A percentile compares a stretch with the other conserved stretches of the same genome.
Conservation (phyloP, 768 basidiomycete genomes). For the Artomyces pyxidatus region DNA sequence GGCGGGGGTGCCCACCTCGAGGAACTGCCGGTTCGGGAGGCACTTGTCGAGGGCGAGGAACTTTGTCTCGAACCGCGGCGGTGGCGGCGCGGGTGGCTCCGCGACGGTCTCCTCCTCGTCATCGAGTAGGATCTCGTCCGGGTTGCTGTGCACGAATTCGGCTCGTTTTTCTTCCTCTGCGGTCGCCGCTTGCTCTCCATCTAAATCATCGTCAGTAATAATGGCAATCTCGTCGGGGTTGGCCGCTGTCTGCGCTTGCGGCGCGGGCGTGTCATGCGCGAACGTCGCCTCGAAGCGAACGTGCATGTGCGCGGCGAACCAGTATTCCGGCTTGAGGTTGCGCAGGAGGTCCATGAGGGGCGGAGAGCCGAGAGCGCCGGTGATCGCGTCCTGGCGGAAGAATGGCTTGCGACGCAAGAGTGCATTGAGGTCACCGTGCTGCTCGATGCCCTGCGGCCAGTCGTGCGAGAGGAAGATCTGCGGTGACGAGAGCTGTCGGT, state of each 20-base stretch:
- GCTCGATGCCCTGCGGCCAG: slow-evolving; percentile 86
- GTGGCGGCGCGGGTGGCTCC: slow-evolving; percentile 27
- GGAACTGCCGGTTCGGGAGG: slow-evolving; percentile 50
- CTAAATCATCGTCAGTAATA: slow-evolving; percentile 31
- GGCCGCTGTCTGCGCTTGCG: background rate
- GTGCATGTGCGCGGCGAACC: slow-evolving; percentile 93
- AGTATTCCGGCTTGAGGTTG: slow-evolving; percentile 71
- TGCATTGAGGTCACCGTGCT: slow-evolving; percentile 58
- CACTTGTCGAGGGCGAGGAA: slow-evolving; percentile 94
- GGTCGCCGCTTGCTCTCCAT: background rate
- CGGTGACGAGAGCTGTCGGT: slow-evolving; percentile 45
- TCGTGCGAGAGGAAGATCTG: slow-evolving; percentile 91
- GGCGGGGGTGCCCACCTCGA: slow-evolving; percentile 67
- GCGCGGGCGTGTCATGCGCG: background rate
- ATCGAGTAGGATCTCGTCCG: slow-evolving; percentile 44
- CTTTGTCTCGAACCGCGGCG: slow-evolving; percentile 38
- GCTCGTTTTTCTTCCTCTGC: slow-evolving; percentile 1
- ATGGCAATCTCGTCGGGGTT: slow-evolving; percentile 49
- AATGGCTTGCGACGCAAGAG: slow-evolving; percentile 74
- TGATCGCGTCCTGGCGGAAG: slow-evolving; percentile 61
- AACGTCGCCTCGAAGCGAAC: slow-evolving; percentile 79
- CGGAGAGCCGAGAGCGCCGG: slow-evolving; percentile 74
- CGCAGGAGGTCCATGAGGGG: slow-evolving; percentile 73
- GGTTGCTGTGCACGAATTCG: slow-evolving; percentile 21
- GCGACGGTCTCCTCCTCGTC: slow-evolving; percentile 39